Base-by-base conservation (phyloP, 2,329 filamentous ascomycete genomes). In the Cephalotrichum gorgonifer region DNA sequence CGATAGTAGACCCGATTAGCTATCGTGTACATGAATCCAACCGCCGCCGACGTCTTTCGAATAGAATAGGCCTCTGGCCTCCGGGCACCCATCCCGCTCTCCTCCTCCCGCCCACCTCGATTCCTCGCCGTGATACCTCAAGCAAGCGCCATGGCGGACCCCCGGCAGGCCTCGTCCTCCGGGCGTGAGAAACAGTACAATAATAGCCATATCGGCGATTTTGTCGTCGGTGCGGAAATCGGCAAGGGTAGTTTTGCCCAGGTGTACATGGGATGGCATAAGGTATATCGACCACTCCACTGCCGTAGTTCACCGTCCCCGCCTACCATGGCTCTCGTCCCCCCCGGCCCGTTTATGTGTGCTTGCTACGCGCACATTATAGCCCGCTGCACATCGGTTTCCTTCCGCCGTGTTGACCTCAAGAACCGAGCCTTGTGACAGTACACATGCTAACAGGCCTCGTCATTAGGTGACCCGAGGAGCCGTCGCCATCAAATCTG, bases 191-290 rank as follows among this genome's bases (percentile, higher is more conserved):
- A 31, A 20, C 42, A 20, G 35, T 39, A 50, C 22, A 26, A 33
- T 14, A 20, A 48, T 23, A 15, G 17, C 22, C 39, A 50, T 15
- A 64, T 93, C 59, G 88, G 89, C 56, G 81, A 85, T 60, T 96
- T 94, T 67, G 78, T 79, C 59, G 83, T 91, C 60, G 80, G 89
- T 58, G 83, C 86, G 57, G 88, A 96, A 70, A 96, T 97, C 64
- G 93, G 93, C 54, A 93, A 93, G 70, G 93, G 93, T 54, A 97
- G 93, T 72, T 98, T 97, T 73, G 93, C 93, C 56, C 89, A 89
- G 57, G 93, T 98, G 56, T 97, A 93, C 65, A 81, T 86, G 64
- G 89, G 87, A 55, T 81, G 83, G 58, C 87, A 94, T 69, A 85
- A 85, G 70, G 89, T 95, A 52, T 41, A 42, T 11, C 30, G n/a